A percentile compares a stretch with the other conserved stretches of the same genome.
Evolutionary conservation across 129 eudicot genomes (phyloP).

Genomic region (Solidago caesia): DNA sequence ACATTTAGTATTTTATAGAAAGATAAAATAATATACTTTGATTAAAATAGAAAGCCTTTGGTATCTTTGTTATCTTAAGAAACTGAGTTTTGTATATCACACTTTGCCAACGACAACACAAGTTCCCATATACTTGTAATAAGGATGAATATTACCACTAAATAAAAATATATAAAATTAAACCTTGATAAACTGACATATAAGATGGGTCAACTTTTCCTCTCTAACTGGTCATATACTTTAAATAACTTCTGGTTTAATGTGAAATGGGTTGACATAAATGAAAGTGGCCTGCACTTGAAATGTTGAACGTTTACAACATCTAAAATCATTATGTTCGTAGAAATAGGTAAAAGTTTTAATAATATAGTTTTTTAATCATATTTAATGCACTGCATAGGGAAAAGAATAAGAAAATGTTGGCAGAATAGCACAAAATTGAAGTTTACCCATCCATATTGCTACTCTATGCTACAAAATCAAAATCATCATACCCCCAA

Average conservation of each 20-base stretch:
- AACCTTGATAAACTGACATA: too few relatives aligned
- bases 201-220: background rate
- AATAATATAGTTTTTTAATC: background rate
- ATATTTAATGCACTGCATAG: background rate
- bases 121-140: too few relatives aligned
- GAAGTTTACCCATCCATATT: background rate
- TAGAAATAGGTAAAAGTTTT: background rate
- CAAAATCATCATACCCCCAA: constrained; percentile 50
- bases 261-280: background rate
- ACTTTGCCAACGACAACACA: too few relatives aligned
- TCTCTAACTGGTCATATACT: background rate
- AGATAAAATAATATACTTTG: too few relatives aligned
- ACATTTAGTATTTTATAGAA: too few relatives aligned
- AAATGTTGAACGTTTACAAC: background rate
- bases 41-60: too few relatives aligned
- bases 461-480: background rate
- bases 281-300: background rate
- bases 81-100: too few relatives aligned
- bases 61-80: too few relatives aligned
- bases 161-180: too few relatives aligned
- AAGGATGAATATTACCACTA: too few relatives aligned
- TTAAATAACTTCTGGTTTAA: too few relatives aligned
- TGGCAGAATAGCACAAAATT: background rate
- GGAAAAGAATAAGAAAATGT: background rate
- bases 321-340: background rate